phyloP scores from a whole-genome alignment of 2,329 filamentous ascomycete species.

The Diaporthe sp. region DNA sequence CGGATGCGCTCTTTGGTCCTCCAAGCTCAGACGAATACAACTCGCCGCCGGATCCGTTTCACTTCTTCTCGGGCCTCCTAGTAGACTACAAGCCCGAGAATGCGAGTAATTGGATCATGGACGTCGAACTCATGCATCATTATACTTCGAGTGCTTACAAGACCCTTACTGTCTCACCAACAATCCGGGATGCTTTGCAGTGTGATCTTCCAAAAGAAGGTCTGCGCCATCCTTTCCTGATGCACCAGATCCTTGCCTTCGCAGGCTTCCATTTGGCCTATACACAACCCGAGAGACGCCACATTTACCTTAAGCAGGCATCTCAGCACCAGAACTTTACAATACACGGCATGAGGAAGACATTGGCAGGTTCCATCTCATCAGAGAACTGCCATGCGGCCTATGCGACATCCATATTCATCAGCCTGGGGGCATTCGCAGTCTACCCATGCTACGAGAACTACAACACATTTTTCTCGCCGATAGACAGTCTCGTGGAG shows the following conservation, averaged over 20 bases:
- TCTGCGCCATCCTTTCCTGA: constrained; percentile 42
- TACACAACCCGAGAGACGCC: constrained; percentile 37
- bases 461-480: constrained; percentile 6
- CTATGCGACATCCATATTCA: constrained; percentile 40
- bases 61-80: background rate
- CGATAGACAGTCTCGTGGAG: constrained; percentile 41
- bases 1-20: background rate
- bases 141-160: constrained; percentile 46
- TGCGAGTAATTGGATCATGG: constrained; percentile 47
- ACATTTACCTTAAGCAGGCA: constrained; percentile 40
- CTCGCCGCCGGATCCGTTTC: background rate
- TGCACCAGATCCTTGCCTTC: constrained; percentile 44
- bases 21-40: background rate
- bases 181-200: background rate
- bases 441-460: constrained; percentile 29
- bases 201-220: constrained; percentile 36
- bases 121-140: constrained; percentile 54
- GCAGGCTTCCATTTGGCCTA: constrained; percentile 43
- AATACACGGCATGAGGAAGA: constrained; percentile 41
- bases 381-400: constrained; percentile 22
- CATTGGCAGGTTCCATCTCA: constrained; percentile 38
- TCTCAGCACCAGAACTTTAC: constrained; percentile 43
- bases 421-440: constrained; percentile 42
- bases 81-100: constrained; percentile 37
- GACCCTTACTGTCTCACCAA: background rate